Conservation (phyloP, 2,329 filamentous ascomycete species). For the Cercospora brassicicola region DNA sequence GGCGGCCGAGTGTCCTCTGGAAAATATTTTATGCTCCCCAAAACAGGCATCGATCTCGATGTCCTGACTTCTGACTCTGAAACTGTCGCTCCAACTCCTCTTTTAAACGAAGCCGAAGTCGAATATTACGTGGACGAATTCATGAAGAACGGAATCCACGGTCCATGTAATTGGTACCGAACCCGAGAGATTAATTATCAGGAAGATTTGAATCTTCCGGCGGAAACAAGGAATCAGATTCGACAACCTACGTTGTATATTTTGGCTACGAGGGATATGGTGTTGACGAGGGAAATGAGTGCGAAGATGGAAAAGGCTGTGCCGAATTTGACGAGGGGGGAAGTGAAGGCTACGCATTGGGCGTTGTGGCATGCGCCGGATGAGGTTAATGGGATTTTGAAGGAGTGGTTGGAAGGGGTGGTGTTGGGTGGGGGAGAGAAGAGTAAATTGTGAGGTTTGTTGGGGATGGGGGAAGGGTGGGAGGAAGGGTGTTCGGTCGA, state of each 20-base stretch:
- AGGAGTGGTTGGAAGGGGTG: constrained; percentile 64
- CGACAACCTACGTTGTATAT: constrained; percentile 68
- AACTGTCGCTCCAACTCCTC: constrained; percentile 47
- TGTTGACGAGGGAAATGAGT: constrained; percentile 71
- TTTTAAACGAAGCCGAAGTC: constrained; percentile 68
- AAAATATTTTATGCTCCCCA: constrained; percentile 59
- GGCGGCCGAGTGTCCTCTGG: constrained; percentile 62
- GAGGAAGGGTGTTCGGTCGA: too few species aligned
- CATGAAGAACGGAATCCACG: constrained; percentile 69
- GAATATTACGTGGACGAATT: constrained; percentile 76
- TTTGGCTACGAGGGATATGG: constrained; percentile 66
- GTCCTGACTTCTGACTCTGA: constrained; percentile 47
- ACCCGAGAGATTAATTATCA: constrained; percentile 70
- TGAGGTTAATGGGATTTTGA: constrained; percentile 68
- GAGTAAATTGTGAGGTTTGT: constrained; percentile 44
- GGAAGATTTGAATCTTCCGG: constrained; percentile 60
- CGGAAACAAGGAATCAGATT: constrained; percentile 23
- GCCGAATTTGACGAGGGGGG: constrained; percentile 61
- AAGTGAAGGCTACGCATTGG: constrained; percentile 78
- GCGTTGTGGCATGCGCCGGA: constrained; percentile 71
- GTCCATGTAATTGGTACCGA: constrained; percentile 71
- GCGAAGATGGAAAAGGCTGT: constrained; percentile 69
- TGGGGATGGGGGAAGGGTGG: neutral
- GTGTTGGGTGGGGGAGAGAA: constrained; percentile 46
- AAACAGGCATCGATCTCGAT: constrained; percentile 64